Conservation (phyloP, 768 basidiomycete genomes). For the Boletus speciosus region DNA sequence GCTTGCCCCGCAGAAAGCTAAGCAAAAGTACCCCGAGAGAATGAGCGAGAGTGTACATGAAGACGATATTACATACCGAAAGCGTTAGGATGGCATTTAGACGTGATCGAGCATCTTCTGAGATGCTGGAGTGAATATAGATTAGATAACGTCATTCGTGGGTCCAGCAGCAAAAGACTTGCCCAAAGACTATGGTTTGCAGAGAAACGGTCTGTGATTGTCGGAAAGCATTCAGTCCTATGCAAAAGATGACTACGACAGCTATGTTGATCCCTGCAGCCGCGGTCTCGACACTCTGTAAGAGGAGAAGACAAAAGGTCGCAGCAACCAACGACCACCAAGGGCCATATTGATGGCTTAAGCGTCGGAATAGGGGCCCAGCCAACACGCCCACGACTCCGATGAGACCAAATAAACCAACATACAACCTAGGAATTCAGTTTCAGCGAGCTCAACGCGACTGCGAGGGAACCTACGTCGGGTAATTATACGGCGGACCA, state of each 20-base stretch:
- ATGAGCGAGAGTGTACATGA: background rate
- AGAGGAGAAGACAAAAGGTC: constrained; percentile 24
- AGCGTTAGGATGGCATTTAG: constrained; percentile 27
- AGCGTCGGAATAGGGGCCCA: constrained; percentile 20
- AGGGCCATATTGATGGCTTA: constrained; percentile 31
- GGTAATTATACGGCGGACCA: constrained; percentile 36
- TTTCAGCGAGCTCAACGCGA: background rate
- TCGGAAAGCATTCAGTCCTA: constrained; percentile 37
- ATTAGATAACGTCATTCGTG: background rate
- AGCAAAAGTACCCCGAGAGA: no score
- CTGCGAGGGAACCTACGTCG: constrained; percentile 21
- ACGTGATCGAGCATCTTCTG: constrained; percentile 25
- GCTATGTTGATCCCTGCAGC: constrained; percentile 37
- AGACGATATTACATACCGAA: constrained; percentile 17
- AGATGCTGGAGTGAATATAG: constrained; percentile 16
- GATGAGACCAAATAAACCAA: constrained; percentile 48
- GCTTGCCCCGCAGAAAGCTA: constrained; percentile 37
- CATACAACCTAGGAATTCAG: constrained; percentile 20
- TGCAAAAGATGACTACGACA: constrained; percentile 36
- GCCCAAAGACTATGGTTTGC: constrained; percentile 22
- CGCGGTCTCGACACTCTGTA: constrained; percentile 34
- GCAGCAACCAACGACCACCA: constrained; percentile 40
- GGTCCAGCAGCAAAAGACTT: background rate
- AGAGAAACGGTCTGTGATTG: constrained; percentile 38
- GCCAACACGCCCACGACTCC: constrained; percentile 36